Evolutionary conservation across 1,284 basidiomycete species (phyloP).

Genomic region (Laetiporus sulphureus): DNA sequence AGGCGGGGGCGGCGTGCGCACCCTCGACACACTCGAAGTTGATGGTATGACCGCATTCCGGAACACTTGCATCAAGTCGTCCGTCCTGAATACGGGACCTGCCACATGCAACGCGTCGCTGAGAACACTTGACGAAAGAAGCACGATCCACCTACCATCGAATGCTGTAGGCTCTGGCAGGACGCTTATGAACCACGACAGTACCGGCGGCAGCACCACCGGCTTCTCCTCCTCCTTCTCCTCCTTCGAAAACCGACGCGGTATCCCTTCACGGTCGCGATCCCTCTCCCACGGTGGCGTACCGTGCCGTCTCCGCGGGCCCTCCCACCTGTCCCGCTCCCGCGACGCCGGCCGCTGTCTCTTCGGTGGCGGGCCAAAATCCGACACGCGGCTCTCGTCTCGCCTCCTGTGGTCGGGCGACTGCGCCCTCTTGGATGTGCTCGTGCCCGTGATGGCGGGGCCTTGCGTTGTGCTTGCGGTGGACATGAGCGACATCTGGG

Average conservation of each 20-base stretch:
- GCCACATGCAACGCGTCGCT: constrained; percentile 9
- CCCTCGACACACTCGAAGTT: constrained; percentile 36
- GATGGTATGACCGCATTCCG: constrained; percentile 69
- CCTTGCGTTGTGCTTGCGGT: constrained; percentile 16
- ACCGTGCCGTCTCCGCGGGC: constrained; percentile 37
- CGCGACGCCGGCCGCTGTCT: constrained; percentile 45
- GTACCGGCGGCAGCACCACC: constrained; percentile 55
- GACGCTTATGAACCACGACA: constrained; percentile 78
- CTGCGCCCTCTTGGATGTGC: constrained; percentile 34
- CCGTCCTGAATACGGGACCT: constrained; percentile 84
- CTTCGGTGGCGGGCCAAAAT: constrained; percentile 45
- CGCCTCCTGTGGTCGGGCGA: constrained; percentile 45
- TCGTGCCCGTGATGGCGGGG: constrained; percentile 9
- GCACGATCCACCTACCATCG: constrained; percentile 56
- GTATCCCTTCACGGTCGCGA: constrained; percentile 29
- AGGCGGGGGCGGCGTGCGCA: constrained; percentile 43
- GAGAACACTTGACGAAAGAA: constrained; percentile 8
- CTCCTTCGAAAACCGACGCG: constrained; percentile 31
- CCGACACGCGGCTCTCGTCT: constrained; percentile 32
- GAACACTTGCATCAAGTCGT: constrained; percentile 80
- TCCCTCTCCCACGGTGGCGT: constrained; percentile 47
- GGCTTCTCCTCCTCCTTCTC: constrained; percentile 52
- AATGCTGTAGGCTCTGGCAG: constrained; percentile 68
- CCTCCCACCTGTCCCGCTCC: constrained; percentile 43
- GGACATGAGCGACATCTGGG: constrained; percentile 34